Conservation (phyloP, 83 land plant species). For the Isoetes engelmannii region DNA sequence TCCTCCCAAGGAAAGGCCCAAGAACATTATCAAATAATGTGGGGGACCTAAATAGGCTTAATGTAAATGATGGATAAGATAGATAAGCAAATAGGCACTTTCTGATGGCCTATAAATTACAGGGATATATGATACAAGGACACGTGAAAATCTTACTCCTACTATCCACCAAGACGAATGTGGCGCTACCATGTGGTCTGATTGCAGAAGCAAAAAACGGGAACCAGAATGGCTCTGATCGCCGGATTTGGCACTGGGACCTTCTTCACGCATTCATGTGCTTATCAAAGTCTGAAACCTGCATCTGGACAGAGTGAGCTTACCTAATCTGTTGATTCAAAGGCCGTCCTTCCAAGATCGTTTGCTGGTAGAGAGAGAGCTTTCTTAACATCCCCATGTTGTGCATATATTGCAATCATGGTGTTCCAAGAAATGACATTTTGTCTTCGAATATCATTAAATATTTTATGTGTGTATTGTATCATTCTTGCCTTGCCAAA, state of each 20-base stretch:
- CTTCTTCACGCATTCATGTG: too few relatives aligned
- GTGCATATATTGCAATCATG: neutral
- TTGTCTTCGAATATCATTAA: neutral
- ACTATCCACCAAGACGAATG: too few relatives aligned
- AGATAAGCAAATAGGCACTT: slow-evolving; percentile 74
- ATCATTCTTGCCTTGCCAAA: neutral
- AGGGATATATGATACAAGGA: too few relatives aligned
- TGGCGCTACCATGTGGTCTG: too few relatives aligned
- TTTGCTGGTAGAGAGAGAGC: too few relatives aligned
- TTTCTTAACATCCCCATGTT: slow-evolving; percentile 6
- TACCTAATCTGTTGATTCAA: too few relatives aligned
- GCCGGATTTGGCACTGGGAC: too few relatives aligned
- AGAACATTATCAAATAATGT: slow-evolving; percentile 69
- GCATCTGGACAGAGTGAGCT: too few relatives aligned
- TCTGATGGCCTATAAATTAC: slow-evolving; percentile 32
- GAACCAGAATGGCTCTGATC: too few relatives aligned
- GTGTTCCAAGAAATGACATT: neutral
- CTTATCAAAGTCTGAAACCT: too few relatives aligned
- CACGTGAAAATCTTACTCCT: too few relatives aligned
- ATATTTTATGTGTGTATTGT: neutral
- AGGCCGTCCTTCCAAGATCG: neutral
- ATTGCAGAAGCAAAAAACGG: too few relatives aligned
- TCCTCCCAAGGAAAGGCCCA: slow-evolving; percentile 71
- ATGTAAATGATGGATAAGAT: slow-evolving; percentile 73
- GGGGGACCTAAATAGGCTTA: slow-evolving; percentile 88